Percentiles rank a stretch among this genome's conserved stretches.
Evolutionary conservation across 495 filamentous ascomycete species (phyloP).

Genomic region (Neurospora sp.): DNA sequence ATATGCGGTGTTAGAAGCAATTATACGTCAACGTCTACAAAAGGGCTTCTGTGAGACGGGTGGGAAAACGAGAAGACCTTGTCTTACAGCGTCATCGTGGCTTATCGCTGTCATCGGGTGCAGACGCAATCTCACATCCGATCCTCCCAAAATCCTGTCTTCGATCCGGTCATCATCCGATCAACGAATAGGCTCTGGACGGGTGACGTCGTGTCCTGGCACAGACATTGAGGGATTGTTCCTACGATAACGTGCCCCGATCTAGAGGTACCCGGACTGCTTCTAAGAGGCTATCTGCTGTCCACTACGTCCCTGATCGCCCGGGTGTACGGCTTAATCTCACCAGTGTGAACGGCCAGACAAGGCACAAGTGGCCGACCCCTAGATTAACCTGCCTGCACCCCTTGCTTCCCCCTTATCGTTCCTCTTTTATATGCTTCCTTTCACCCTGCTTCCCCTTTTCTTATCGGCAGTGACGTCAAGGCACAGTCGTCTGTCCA

Average conservation of each 20-base stretch:
- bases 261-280: not conserved
- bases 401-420: not conserved
- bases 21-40: not conserved
- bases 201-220: not conserved
- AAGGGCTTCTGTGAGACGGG: not conserved
- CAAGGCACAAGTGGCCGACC: constrained; percentile 17
- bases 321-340: constrained; percentile 17
- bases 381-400: constrained; percentile 5
- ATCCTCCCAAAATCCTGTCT: not conserved
- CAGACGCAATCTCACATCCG: constrained; percentile 8
- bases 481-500: not conserved
- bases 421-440: not conserved
- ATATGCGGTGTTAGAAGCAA: not conserved
- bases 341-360: constrained; percentile 13
- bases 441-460: not conserved
- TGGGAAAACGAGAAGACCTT: not conserved
- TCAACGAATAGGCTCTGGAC: constrained; percentile 1
- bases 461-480: constrained; percentile 3
- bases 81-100: not conserved
- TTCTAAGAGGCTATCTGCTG: not conserved
- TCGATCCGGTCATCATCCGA: constrained; percentile 4
- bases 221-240: not conserved
- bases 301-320: not conserved
- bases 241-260: not conserved
- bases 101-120: not conserved